Evolutionary conservation across 257 asterid genomes (phyloP).

Genomic region (Euphrasia confusa): DNA sequence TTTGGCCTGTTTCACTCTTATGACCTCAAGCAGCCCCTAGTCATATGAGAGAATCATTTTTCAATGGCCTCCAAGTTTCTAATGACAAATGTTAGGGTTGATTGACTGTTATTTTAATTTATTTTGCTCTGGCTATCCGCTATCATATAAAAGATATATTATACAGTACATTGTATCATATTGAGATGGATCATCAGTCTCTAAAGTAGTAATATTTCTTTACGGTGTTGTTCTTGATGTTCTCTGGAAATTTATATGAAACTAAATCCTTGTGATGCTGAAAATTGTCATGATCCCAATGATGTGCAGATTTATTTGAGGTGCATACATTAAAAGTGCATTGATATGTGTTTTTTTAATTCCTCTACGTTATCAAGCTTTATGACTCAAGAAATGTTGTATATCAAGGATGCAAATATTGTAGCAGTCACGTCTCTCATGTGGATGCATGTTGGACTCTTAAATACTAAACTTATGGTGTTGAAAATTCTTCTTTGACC

Average conservation of each 20-base stretch:
- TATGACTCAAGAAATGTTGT: background rate
- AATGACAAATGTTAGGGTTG: background rate
- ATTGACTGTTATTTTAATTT: background rate
- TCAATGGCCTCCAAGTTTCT: background rate
- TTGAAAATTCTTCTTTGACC: constrained; percentile 6
- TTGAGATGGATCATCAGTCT: background rate
- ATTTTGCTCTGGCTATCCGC: background rate
- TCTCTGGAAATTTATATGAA: background rate
- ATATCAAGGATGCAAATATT: background rate
- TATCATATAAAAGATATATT: background rate
- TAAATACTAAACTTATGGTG: background rate
- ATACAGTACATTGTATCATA: background rate
- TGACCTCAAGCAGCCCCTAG: background rate
- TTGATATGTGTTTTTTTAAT: too few species aligned
- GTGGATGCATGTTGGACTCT: constrained; percentile 1
- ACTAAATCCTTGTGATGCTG: background rate
- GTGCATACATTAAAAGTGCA: background rate
- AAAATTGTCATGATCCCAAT: background rate
- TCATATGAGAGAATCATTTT: background rate
- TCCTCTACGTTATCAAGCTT: constrained; percentile 5
- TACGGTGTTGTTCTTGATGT: background rate
- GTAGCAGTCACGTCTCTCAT: background rate
- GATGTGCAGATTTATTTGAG: background rate
- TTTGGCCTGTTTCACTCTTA: too few species aligned
- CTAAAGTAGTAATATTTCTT: background rate